Conservation (phyloP, 805 yeast species). For the Starmerella stigmatis region DNA sequence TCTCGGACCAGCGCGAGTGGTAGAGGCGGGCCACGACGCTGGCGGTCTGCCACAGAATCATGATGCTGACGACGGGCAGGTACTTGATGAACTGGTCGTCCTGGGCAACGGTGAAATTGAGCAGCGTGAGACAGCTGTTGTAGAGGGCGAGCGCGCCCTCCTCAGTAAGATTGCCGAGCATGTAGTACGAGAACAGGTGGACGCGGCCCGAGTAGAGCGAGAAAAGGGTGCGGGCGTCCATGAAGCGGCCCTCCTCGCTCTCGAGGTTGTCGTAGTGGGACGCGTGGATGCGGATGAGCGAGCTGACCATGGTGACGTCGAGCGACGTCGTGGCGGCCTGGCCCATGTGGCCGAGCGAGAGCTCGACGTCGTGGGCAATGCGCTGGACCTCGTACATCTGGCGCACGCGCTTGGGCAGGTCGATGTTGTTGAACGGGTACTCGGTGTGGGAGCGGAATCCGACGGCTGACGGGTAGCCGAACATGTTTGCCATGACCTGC, state of each 20-base stretch:
- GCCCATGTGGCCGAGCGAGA: conserved; percentile 18
- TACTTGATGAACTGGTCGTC: conserved; percentile 57
- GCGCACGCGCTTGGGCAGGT: conserved; percentile 49
- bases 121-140: conserved; percentile 63
- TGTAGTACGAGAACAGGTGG: conserved; percentile 73
- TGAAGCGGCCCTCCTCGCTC: conserved; percentile 35
- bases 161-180: conserved; percentile 44
- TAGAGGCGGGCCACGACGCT: conserved; percentile 68
- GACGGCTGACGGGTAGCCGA: conserved; percentile 90
- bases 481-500: conserved; percentile 80
- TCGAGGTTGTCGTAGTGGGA: conserved; percentile 72
- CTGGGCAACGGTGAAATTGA: conserved; percentile 56
- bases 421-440: conserved; percentile 27
- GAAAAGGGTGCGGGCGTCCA: conserved; percentile 63
- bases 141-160: conserved; percentile 57
- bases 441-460: conserved; percentile 53
- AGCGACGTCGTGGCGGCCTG: conserved; percentile 34
- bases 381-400: conserved; percentile 76
- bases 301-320: conserved; percentile 60
- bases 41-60: conserved; percentile 86
- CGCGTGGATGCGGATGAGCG: conserved; percentile 59
- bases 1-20: conserved; percentile 60
- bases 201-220: conserved; percentile 63
- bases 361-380: conserved; percentile 73
- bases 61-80: conserved; percentile 65